Percentiles rank a stretch among this genome's conserved stretches.
Conservation (phyloP, 176 grass and related monocot genomes). For the Miscanthus lutarioriparius region DNA sequence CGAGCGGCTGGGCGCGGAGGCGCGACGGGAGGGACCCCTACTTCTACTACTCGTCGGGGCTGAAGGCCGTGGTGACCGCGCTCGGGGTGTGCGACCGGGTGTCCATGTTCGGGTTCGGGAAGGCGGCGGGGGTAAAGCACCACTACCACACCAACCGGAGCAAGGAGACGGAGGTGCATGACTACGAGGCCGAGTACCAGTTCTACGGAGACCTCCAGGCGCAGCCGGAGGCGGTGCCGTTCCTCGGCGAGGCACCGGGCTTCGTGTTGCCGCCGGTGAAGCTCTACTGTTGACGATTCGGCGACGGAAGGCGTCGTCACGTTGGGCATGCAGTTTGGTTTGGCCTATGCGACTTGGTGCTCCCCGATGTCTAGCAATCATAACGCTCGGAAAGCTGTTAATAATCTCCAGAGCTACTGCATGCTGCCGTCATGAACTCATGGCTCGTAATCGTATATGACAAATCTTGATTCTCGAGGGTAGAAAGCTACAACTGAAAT, state of each 20-base stretch:
- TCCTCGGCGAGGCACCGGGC: conserved; percentile 19
- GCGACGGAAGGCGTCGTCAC: background rate
- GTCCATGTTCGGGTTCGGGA: conserved; percentile 60
- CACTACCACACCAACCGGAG: conserved; percentile 63
- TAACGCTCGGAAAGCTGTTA: too few species aligned
- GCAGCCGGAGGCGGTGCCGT: conserved; percentile 47
- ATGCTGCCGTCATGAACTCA: too few species aligned
- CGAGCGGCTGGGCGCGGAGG: conserved; percentile 38
- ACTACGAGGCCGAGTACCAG: conserved; percentile 63
- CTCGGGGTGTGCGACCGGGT: conserved; percentile 61
- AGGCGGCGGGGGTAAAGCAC: conserved; percentile 46
- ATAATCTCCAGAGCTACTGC: too few species aligned
- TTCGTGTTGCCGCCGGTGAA: conserved; percentile 33
- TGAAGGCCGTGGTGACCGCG: conserved; percentile 69
- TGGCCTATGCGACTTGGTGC: too few species aligned
- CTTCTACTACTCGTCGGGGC: conserved; percentile 87
- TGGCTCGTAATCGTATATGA: too few species aligned
- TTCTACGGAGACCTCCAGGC: conserved; percentile 51
- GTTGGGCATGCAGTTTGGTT: too few species aligned
- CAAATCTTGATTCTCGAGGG: too few species aligned
- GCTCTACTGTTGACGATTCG: conserved; percentile 9
- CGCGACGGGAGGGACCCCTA: conserved; percentile 39
- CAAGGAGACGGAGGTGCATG: conserved; percentile 58
- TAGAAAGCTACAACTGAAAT: background rate
- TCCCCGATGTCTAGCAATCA: too few species aligned